Evolutionary conservation across 495 filamentous ascomycete species (phyloP), one percentile per base, ranked within the genome.

Genomic region (Hypoxylon intermedium): DNA sequence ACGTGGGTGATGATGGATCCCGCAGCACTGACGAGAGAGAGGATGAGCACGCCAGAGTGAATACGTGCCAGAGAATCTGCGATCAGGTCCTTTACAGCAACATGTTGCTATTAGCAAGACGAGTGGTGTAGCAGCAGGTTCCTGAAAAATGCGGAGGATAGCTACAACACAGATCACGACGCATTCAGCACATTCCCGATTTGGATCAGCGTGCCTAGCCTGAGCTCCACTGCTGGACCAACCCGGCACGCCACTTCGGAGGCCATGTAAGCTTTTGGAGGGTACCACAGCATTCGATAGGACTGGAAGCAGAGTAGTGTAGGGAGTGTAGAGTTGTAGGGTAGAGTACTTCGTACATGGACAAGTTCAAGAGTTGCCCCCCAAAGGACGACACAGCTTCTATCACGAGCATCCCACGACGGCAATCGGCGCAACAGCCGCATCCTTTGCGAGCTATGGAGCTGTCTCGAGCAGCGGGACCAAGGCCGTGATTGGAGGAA

Each of bases 101-200:
- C 26, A 46, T 18, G 26, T 15, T 38, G 26, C 36, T 38, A 38
- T 38, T 38, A 15, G 36, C 41, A 45, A 30, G 26, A 31, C 16
- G 45, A 31, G 12, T 31, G 11, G 30, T 19, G 45, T 42, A 44
- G 12, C n/a, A 3, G 13, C 19, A 37, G 21, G 45, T 46, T 45
- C 48, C 63, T 67, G 43, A 44, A 48, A n/a, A 65, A 66, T 68
- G 61, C 54, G 65, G 68, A 71, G 60, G 61, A 66, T 63, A 65
- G 40, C 54, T 54, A 53, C 30, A 38, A 46, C 45, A 65, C 65
- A 69, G 55, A 71, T 64, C 53, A 64, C 59, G 56, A 62, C 63
- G 65, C 46, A 69, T 63, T 58, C 59, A 71, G 59, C 63, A 71
- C 68, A 71, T 71, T 69, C 68, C 68, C 68, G 68, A 71, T 71